Conservation (phyloP, 2,329 filamentous ascomycete species). For the Claviceps sp. region DNA sequence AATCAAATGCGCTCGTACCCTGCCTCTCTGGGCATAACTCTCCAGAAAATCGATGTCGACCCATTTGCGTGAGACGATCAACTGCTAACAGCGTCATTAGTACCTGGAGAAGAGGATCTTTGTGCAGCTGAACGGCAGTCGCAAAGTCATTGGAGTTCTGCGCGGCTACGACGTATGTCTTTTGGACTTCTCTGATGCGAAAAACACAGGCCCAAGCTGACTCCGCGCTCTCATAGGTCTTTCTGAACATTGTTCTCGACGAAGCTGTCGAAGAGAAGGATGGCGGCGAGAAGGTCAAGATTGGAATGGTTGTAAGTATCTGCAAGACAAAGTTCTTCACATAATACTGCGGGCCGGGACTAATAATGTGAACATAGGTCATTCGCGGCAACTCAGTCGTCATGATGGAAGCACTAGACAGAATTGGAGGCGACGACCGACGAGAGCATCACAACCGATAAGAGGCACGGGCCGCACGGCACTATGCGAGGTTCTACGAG, state of each 20-base stretch:
- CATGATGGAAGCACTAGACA: slow-evolving; percentile 77
- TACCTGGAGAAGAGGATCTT: slow-evolving; percentile 99
- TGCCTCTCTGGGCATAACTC: not conserved
- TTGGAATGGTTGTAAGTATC: slow-evolving; percentile 77
- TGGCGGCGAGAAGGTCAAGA: slow-evolving; percentile 74
- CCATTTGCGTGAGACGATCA: not conserved
- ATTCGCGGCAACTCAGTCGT: slow-evolving; percentile 97
- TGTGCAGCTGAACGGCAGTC: slow-evolving; percentile 92
- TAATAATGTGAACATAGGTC: slow-evolving; percentile 39
- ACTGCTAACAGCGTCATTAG: slow-evolving; percentile 33
- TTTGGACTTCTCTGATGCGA: not conserved
- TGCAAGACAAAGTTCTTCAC: not conserved
- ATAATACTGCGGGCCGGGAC: not conserved
- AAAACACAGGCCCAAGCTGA: not conserved
- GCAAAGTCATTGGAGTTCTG: slow-evolving; percentile 89
- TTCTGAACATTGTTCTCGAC: slow-evolving; percentile 95
- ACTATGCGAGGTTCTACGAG: slow-evolving; percentile 6
- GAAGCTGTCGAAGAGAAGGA: slow-evolving; percentile 92
- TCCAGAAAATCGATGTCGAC: not conserved
- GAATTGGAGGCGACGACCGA: slow-evolving; percentile 50
- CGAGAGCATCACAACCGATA: slow-evolving; percentile 20
- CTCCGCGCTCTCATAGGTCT: slow-evolving; percentile 49
- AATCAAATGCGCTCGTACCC: not conserved
- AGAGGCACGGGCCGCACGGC: slow-evolving; percentile 3
- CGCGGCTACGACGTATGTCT: slow-evolving; percentile 83